Evolutionary conservation across 768 basidiomycete genomes (phyloP), one percentile per base, ranked within the genome.

Genomic region (Ramaria sp.): DNA sequence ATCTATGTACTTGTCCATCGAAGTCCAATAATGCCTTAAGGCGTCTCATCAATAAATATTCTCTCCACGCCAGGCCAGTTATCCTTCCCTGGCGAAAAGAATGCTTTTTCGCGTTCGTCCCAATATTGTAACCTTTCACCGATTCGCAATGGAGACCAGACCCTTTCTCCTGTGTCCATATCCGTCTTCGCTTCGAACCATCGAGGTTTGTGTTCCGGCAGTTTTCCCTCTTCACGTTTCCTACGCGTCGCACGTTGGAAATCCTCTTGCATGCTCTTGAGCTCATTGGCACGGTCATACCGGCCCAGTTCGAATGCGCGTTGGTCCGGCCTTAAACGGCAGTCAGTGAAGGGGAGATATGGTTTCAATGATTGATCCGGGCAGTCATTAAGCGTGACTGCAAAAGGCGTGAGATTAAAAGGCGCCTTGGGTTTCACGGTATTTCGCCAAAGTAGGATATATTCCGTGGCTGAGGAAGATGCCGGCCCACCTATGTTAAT

Each of bases 391-490:
- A 96, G 73, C 0, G 91, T 91, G 60, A 96, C 81, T 1, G 95
- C 93, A 67, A 86, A 98, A 0, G 93, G 94, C 0, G 94, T 95
- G 20, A 98, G 79, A 69, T 96, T 96, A 76, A 97, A 98, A 0
- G 94, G 95, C 11, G 86, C 83, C 0, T 76, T 77, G 1, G 75
- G 72, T 66, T 96, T 96, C 56, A 83, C 81, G 20, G 91, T 91
- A 70, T 97, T 98, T 59, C 89, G 78, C 94, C 94, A 98, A 2
- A 97, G 78, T 0, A 95, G 76, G 59, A 93, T 78, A 68, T 88
- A 89, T 22, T 72, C 71, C 3, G 72, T 69, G n/a, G 74, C 69
- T 37, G 68, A 66, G 13, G 78, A 68, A 4, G 75, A 74, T 47
- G 66, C 60, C 43, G 78, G 72, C 33, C 72, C 71, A 12, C 66